A percentile compares a stretch with the other conserved stretches of the same genome.
phyloP scores from a whole-genome alignment of 2,329 filamentous ascomycete genomes.

The Neonectria ditissima region DNA sequence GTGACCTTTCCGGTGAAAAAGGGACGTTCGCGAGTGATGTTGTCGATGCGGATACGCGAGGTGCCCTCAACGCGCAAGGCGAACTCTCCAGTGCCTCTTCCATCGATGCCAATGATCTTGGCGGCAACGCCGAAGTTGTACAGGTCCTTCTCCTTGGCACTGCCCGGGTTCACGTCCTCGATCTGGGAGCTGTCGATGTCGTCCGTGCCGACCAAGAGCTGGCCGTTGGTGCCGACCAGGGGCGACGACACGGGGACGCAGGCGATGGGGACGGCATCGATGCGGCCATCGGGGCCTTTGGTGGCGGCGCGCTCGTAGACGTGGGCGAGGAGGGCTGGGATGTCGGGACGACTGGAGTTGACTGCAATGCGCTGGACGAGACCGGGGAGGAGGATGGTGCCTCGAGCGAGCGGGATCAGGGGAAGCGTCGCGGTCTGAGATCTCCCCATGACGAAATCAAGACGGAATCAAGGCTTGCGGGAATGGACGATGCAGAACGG shows the following conservation, averaged over 20 bases:
- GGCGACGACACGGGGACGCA: conserved; percentile 88
- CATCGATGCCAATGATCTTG: conserved; percentile 82
- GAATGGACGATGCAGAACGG: conserved; percentile 3
- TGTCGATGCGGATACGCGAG: conserved; percentile 78
- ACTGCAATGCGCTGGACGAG: conserved; percentile 87
- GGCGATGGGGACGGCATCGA: conserved; percentile 80
- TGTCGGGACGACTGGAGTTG: conserved; percentile 82
- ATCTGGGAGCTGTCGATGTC: conserved; percentile 58
- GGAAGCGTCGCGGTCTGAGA: conserved; percentile 68
- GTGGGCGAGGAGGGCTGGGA: conserved; percentile 86
- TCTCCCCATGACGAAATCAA: conserved; percentile 51
- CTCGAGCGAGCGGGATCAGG: conserved; percentile 84
- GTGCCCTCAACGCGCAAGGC: conserved; percentile 88
- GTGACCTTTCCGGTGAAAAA: conserved; percentile 87
- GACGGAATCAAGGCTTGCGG: conserved; percentile 36
- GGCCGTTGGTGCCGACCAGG: conserved; percentile 78
- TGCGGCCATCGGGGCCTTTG: conserved; percentile 72
- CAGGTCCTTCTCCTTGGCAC: conserved; percentile 76
- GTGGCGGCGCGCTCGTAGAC: conserved; percentile 82
- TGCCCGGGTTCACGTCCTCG: conserved; percentile 66
- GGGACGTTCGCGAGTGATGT: conserved; percentile 76
- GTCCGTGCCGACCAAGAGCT: conserved; percentile 76
- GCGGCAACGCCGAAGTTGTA: conserved; percentile 86
- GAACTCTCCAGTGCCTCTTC: conserved; percentile 79
- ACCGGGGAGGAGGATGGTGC: conserved; percentile 86